A percentile compares a stretch with the other conserved stretches of the same genome.
Conservation (phyloP, 2,329 filamentous ascomycete species). For the Cladosporium phlei region DNA sequence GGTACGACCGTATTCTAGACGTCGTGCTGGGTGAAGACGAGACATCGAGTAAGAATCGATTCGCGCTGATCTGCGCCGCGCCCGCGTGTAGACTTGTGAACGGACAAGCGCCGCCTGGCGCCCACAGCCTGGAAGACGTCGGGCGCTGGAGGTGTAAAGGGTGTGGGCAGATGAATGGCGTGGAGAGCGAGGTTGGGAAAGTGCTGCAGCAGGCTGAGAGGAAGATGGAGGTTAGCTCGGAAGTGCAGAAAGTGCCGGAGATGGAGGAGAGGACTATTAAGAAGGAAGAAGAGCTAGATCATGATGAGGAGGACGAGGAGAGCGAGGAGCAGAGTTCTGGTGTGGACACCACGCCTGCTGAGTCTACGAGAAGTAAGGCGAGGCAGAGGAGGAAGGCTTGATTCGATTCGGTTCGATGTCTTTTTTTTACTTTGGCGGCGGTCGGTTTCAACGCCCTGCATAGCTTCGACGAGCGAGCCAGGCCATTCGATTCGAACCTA, state of each 20-base stretch:
- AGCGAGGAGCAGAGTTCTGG: conserved; percentile 20
- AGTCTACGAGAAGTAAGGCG: conserved; percentile 39
- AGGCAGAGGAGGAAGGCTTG: conserved; percentile 36
- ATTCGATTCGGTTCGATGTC: not conserved
- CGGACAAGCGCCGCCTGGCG: conserved; percentile 88
- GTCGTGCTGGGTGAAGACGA: conserved; percentile 92
- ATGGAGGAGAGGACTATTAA: not conserved
- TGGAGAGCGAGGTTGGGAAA: conserved; percentile 68
- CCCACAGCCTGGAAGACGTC: conserved; percentile 69
- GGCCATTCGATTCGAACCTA: no score
- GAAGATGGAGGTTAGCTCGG: conserved; percentile 9
- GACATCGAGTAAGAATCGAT: conserved; percentile 81
- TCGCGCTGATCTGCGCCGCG: conserved; percentile 75
- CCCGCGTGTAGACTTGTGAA: conserved; percentile 85
- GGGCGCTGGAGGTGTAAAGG: conserved; percentile 83
- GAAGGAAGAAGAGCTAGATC: conserved; percentile 8
- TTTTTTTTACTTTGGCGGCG: no score
- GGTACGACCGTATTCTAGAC: conserved; percentile 94
- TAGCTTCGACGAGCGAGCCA: no score
- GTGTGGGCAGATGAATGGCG: conserved; percentile 79
- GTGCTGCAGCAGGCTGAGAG: conserved; percentile 48
- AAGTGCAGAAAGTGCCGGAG: conserved; percentile 1
- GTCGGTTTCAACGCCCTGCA: no score
- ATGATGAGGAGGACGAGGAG: conserved; percentile 19
- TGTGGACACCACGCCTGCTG: conserved; percentile 28